Base-by-base conservation (phyloP, 805 yeast genomes). In the Spathaspora arborariae region DNA sequence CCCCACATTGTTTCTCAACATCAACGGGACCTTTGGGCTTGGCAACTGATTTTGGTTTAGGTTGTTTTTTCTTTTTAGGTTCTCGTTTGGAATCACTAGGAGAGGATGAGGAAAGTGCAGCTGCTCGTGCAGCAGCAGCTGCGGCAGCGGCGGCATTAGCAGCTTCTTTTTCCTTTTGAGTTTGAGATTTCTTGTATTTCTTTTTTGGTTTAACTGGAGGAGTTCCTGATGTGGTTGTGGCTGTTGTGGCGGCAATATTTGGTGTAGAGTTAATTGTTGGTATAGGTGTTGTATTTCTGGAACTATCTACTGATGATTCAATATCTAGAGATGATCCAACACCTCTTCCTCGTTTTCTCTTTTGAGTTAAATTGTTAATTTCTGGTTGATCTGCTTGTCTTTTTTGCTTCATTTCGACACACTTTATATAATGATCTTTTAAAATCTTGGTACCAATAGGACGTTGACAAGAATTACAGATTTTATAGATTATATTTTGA, bases 1-100 rank as follows among this genome's bases (percentile, higher is more conserved):
- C 98, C 64, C 99, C 99, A 74, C 99, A 94, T 67, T 94, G 98
- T 54, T 80, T 81, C 59, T 90, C 96, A 41, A 90, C 95, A 63
- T 90, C 96, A 20, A 90, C 90, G 3, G 96, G 91, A 20, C 91
- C 85, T 66, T 87, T 79, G 48, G 82, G 74, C 64, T 85, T 82
- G 42, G 81, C 65, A 38, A 75, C 64, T 26, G 79, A 43, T 49
- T 69, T 71, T 13, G 67, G 62, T 38, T 44, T 44, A 8, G 41
- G 52, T 18, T 51, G 62, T 56, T 78, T 71, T 49, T 63, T 58
- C 50, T 61, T 63, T 39, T 50, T 54, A 20, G 50, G 48, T 50
- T 62, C 63, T 22, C 44, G 45, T 24, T 37, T 47, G 11, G 43
- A 35, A 16, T 40, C 45, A 20, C 11, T 18, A 8, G 21, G 39